Evolutionary conservation across 2,329 filamentous ascomycete species (phyloP), one percentile per base, ranked within the genome.

Genomic region (Colletotrichum sp.): DNA sequence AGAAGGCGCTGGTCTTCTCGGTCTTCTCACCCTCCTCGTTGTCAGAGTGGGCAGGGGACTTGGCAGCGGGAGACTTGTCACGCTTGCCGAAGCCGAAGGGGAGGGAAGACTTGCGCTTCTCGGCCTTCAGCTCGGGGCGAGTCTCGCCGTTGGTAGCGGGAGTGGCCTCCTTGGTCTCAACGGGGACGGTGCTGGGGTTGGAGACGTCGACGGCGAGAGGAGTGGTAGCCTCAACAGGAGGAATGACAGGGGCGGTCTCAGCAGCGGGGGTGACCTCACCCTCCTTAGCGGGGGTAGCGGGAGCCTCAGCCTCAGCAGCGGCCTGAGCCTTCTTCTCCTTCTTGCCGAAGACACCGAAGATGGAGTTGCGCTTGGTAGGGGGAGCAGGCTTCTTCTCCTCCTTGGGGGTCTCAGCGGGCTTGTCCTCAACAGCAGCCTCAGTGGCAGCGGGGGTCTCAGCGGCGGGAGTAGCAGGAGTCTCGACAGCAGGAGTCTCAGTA

Each of bases 21-120:
- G 83, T 80, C 87, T 90, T 90, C 85, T 91, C 89, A 79, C 91
- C 89, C 82, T 94, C 93, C 80, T 92, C 89, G 32, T 52, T 72
- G 78, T 93, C 93, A 2, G 90, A 90, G 44, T 86, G 81, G 62
- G 87, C 84, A 28, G 81, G 75, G 44, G 85, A 86, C 86, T 91
- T 90, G 85, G 94, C 93, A 26, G 69, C 69, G 18, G 72, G 71
- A 13, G 75, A 74, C 71, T 76, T 76, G 36, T 76, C 75, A 13
- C 72, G 71, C 90, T 96, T 96, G 81, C 95, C 92, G 82, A 92
- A 93, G 81, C 92, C 92, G 86, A 98, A 98, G 65, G 90, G 90
- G 10, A 92, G 85, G 82, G 96, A 93, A 79, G 95, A 97, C 86
- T 93, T 92, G 85, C 95, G 95, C 94, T 98, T 98, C 86, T 92